Evolutionary conservation across 116 monocot species (phyloP), one percentile per base, ranked within the genome.

Genomic region (Dioscorea cayenensis): DNA sequence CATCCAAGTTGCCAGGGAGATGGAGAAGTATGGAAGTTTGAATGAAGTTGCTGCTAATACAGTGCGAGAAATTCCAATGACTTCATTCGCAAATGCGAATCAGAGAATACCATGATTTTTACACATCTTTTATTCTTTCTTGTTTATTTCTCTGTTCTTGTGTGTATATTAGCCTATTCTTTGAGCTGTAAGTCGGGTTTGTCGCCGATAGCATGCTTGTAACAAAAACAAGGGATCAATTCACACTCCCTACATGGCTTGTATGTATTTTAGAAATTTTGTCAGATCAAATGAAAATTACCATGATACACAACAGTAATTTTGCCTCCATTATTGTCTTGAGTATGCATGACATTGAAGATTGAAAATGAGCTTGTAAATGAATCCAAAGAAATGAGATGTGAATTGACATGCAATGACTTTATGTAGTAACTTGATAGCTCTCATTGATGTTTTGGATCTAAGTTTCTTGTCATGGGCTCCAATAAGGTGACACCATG

Each of bases 1-100:
- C 75, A 92, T 92, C 48, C 92, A 90, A 63, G 77, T 96, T 48
- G 85, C 88, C 3, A 80, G 92, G 51, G 96, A 96, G 70, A 23
- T 77, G 9, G 96, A 92, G 79, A 90, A 88, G 65, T 75, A 81
- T 51, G 71, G 67, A 1, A 80, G 71, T 89, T 62, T 77, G 79
- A 74, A 64, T 36, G 63, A 14, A 17, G 52, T 9, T 20, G 63
- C n/a, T 20, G 52, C 14, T 20, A 22, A 7, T 51, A 9, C 43
- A 6, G 43, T 37, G 8, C 62, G 16, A 23, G 67, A 71, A 17
- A 17, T 77, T 60, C 77, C 77, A 68, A 76, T 89, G 89, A 76
- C 66, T 70, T 70, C 78, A 38, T 69, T 71, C 19, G 63, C 78
- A 70, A 72, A 77, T n/a, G 10, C 55, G 60, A 63, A 32, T 32